Evolutionary conservation across 2,329 filamentous ascomycete genomes (phyloP), one percentile per base, ranked within the genome.

Genomic region (Calonectria honghensis): DNA sequence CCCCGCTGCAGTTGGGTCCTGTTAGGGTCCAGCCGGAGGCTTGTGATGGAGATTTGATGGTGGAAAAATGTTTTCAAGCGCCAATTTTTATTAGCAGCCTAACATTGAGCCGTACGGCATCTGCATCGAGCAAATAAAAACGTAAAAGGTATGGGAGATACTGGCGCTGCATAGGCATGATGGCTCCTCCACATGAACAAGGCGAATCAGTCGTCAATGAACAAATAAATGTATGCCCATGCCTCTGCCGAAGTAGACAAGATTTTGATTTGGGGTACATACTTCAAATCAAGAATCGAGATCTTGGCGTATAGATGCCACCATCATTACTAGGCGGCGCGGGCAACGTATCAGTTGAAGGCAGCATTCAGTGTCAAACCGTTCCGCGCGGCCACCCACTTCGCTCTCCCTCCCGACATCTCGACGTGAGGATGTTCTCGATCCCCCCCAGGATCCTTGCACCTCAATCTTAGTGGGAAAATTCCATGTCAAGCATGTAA

Each of bases 1-100:
- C 57, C 57, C 54, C 68, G 68, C 68, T 64, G 41, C 32, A 18
- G 20, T n/a, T 48, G 50, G 52, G 50, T 51, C 52, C 20, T 20
- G 20, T 54, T 54, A 39, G 24, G 29, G 27, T 18, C 65, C 4
- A 48, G 32, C 18, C n/a, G 32, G 65, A 14, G n/a, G 16, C 24
- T 20, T 16, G 32, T 6, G 39, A 37, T 16, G 18, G 29, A 51
- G 51, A 32, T 20, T 29, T 59, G 32, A 37, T 41, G 24, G 24
- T 63, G 13, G 39, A 41, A 63, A 63, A 41, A 41, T 20, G n/a
- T 39, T 61, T 61, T 29, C 57, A 63, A 20, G 14, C 9, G 9
- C 37, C 24, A 41, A 63, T 18, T 39, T 6, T 63, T 20, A 41
- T 39, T 63, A 41, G 37, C n/a, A 3, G 37, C 37, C 37, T 24